These are phyloP conservation scores for Penicillium hesseltinei DNA, from an alignment of 2,329 filamentous ascomycete species.

Conservation along the genomic window DNA sequence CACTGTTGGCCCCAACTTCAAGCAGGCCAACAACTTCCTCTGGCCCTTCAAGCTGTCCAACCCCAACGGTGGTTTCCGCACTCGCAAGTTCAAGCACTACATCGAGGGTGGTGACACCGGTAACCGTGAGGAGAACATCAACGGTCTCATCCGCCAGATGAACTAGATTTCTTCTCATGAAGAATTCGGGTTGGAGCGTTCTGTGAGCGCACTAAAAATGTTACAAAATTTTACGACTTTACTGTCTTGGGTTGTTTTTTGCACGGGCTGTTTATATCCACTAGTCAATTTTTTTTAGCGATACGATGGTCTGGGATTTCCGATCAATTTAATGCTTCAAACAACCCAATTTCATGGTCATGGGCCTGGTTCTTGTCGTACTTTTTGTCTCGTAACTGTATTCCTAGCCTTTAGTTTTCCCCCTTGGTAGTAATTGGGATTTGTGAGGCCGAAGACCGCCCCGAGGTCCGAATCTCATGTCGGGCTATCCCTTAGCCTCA, in stretches of 20 bases:
- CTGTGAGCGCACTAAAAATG: slow-evolving; percentile 15
- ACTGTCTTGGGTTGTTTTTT: slow-evolving; percentile 35
- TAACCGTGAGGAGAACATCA: slow-evolving; percentile 99
- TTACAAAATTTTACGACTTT: slow-evolving; percentile 22
- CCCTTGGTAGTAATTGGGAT: not conserved
- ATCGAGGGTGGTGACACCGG: slow-evolving; percentile 97
- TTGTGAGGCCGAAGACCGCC: not conserved
- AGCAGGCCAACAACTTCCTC: slow-evolving; percentile 98
- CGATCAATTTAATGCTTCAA: slow-evolving; percentile 37
- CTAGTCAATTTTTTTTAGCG: slow-evolving; percentile 29
- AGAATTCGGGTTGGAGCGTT: slow-evolving; percentile 2
- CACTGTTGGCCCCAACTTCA: slow-evolving; percentile 99
- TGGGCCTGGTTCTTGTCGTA: not conserved
- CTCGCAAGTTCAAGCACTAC: slow-evolving; percentile 98
- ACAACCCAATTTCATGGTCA: slow-evolving; percentile 30
- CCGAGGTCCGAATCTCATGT: not conserved
- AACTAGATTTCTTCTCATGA: slow-evolving; percentile 62
- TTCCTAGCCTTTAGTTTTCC: no score
- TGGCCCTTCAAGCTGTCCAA: slow-evolving; percentile 99
- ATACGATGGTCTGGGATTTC: slow-evolving; percentile 36
- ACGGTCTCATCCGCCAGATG: slow-evolving; percentile 94
- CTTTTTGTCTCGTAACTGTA: not conserved
- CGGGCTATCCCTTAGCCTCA: not conserved
- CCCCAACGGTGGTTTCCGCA: slow-evolving; percentile 93
- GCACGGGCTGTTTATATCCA: slow-evolving; percentile 32